Conservation (phyloP, 2,329 filamentous ascomycete species). For the Corynespora cassiicola region DNA sequence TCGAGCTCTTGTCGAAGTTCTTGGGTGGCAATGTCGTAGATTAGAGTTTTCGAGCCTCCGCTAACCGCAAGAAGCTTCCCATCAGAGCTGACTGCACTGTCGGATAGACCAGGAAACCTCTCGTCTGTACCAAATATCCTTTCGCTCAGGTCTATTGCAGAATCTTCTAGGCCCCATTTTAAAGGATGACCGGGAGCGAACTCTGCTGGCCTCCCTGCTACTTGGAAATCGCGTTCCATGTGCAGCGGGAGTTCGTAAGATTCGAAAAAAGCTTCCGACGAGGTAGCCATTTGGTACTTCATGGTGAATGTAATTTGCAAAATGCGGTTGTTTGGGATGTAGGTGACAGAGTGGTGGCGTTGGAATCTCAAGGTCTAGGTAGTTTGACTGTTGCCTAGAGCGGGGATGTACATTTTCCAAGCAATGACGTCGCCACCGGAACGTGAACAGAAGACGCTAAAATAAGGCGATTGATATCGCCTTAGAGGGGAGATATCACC, state of each 20-base stretch:
- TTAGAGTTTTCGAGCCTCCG: slow-evolving; percentile 13
- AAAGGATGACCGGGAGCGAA: slow-evolving; percentile 14
- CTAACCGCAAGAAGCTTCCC: slow-evolving; percentile 31
- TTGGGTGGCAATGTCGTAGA: slow-evolving; percentile 28
- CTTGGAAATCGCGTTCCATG: slow-evolving; percentile 12
- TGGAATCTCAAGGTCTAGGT: too few relatives aligned
- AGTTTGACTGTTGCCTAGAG: too few relatives aligned
- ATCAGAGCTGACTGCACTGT: slow-evolving; percentile 26
- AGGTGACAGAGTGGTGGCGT: too few relatives aligned
- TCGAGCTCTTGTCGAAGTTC: slow-evolving; percentile 31
- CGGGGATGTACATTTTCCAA: too few relatives aligned
- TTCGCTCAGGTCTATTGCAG: neutral
- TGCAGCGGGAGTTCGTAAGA: slow-evolving; percentile 13
- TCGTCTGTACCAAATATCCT: neutral
- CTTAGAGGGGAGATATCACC: too few relatives aligned
- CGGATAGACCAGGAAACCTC: slow-evolving; percentile 15
- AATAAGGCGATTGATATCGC: too few relatives aligned
- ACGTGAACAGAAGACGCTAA: too few relatives aligned
- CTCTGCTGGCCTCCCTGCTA: slow-evolving; percentile 6
- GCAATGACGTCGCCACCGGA: too few relatives aligned
- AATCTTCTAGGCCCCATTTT: slow-evolving; percentile 11
- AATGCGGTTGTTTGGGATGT: too few relatives aligned
- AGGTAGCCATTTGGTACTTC: too few relatives aligned
- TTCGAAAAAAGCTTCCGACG: slow-evolving; percentile 16
- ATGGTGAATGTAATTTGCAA: too few relatives aligned